A percentile compares a stretch with the other conserved stretches of the same genome.
Conservation (phyloP, 306 rosid species). For the Rosa lucieae region DNA sequence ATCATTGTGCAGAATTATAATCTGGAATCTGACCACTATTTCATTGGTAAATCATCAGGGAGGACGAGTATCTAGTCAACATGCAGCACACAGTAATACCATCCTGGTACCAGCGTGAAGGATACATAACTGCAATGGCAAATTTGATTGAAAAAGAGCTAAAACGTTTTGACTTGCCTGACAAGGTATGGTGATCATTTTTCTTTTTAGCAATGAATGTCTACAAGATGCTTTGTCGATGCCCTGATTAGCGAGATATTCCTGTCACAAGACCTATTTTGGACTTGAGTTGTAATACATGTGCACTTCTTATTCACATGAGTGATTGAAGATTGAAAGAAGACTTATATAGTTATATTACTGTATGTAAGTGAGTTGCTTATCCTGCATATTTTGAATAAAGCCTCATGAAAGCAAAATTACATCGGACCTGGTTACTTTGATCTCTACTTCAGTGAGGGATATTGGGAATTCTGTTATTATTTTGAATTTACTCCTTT, state of each 20-base stretch:
- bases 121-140: conserved; percentile 93
- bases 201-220: background rate
- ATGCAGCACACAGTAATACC: conserved; percentile 99
- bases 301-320: background rate
- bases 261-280: background rate
- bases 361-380: background rate
- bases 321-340: background rate
- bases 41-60: conserved; percentile 52
- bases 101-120: conserved; percentile 98
- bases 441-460: background rate
- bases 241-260: background rate
- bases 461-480: background rate
- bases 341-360: background rate
- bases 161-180: conserved; percentile 51
- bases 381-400: background rate
- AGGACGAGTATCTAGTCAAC: conserved; percentile 94
- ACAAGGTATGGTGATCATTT: conserved; percentile 44
- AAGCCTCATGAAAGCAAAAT: background rate
- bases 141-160: conserved; percentile 89
- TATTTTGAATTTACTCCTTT: background rate
- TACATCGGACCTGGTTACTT: background rate
- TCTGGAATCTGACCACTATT: conserved; percentile 19
- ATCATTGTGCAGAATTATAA: conserved; percentile 7
- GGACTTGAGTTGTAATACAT: background rate
- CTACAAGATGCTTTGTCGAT: background rate